Conservation (phyloP, 2,329 filamentous ascomycete species). For the Fusarium duplospermum region DNA sequence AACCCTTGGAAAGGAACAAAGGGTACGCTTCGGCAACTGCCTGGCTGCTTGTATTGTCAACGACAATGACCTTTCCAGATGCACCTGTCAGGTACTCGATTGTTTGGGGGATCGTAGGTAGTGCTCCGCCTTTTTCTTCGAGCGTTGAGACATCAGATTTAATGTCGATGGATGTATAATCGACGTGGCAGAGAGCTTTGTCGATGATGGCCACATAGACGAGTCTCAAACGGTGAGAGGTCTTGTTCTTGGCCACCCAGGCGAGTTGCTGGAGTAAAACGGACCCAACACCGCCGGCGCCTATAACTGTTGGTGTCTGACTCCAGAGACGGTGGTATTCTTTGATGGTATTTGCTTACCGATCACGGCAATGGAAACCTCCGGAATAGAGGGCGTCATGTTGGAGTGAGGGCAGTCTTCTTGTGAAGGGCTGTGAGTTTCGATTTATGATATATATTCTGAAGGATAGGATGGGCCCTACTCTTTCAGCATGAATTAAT, state of each 20-base stretch:
- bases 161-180: slow-evolving; percentile 76
- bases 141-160: slow-evolving; percentile 72
- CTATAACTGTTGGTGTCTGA: slow-evolving; percentile 58
- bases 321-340: neutral
- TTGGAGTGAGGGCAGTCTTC: neutral
- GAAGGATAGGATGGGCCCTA: neutral
- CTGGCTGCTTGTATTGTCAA: slow-evolving; percentile 96
- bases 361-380: slow-evolving; percentile 65
- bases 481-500: neutral
- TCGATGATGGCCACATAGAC: slow-evolving; percentile 88
- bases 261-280: slow-evolving; percentile 86
- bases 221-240: slow-evolving; percentile 77
- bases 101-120: slow-evolving; percentile 76
- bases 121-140: slow-evolving; percentile 70
- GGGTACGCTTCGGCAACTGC: slow-evolving; percentile 88
- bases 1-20: slow-evolving; percentile 79
- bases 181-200: slow-evolving; percentile 79
- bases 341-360: slow-evolving; percentile 48
- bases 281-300: slow-evolving; percentile 92
- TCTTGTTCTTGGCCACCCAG: slow-evolving; percentile 70
- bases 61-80: slow-evolving; percentile 81
- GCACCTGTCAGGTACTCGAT: slow-evolving; percentile 82
- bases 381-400: neutral
- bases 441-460: neutral
- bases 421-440: neutral